phyloP scores from a whole-genome alignment of 2,329 filamentous ascomycete genomes.

The Lasiodiplodia sp. region DNA sequence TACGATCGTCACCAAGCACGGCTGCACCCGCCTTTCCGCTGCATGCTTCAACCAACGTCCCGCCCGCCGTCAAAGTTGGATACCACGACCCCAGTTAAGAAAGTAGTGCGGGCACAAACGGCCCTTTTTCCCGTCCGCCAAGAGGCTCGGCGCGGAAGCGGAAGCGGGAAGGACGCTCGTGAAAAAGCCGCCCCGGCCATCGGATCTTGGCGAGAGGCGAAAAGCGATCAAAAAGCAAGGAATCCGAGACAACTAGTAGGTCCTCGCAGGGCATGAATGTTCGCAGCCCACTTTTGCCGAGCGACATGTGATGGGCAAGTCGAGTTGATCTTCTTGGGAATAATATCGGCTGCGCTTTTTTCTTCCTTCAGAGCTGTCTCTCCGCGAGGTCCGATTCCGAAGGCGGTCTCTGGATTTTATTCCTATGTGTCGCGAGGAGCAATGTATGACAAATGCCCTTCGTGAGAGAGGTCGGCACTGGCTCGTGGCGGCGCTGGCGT shows the following conservation, averaged over 20 bases:
- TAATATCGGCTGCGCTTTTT: neutral
- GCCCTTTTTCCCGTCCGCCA: constrained; percentile 1
- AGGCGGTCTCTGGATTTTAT: neutral
- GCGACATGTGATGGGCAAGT: neutral
- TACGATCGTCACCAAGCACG: neutral
- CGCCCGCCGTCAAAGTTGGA: neutral
- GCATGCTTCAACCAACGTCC: neutral
- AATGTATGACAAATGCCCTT: neutral
- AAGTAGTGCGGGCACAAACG: neutral
- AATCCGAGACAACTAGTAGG: neutral
- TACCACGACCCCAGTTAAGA: neutral
- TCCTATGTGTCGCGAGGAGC: neutral
- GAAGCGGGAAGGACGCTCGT: neutral
- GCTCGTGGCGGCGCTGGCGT: neutral
- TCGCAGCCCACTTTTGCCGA: neutral
- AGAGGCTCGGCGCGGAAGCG: constrained; percentile 2
- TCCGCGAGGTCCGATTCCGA: neutral
- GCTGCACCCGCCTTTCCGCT: neutral
- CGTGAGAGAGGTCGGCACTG: neutral
- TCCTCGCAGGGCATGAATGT: neutral
- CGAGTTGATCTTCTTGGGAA: neutral
- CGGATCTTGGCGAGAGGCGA: neutral
- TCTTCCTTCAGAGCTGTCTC: neutral
- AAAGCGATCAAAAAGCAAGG: neutral
- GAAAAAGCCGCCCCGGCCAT: neutral